Evolutionary conservation across 2,329 filamentous ascomycete genomes (phyloP), one percentile per base, ranked within the genome.

Genomic region (Reticulascus tulasneorum): DNA sequence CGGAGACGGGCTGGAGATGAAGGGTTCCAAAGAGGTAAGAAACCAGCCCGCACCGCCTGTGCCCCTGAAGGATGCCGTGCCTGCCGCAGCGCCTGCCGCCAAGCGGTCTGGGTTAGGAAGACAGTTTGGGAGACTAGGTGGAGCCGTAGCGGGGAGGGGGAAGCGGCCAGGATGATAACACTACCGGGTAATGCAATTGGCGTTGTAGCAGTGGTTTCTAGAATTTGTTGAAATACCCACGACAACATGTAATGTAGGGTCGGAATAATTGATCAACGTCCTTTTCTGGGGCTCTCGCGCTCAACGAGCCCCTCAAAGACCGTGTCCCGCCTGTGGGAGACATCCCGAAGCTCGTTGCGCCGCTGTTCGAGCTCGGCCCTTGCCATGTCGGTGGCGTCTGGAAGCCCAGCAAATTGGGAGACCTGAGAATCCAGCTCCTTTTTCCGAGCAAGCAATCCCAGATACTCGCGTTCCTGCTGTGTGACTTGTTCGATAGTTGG

Each of bases 241-340:
- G 18, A 21, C 28, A n/a, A 31, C 28, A 32, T 23, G 35, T 27
- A 29, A 17, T 11, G 23, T 4, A 16, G 15, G 19, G 8, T 16
- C 8, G 36, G 23, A 23, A 20, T n/a, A 6, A 21, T n/a, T 35
- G 45, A 55, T 49, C 53, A 59, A 33, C 50, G 50, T 35, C 55
- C 49, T 44, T 67, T 72, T 38, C 64, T 60, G 3, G 76, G 76
- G 35, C 74, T 79, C 52, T 78, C 75, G 25, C 70, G 66, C 49
- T 80, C 77, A 3, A 87, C 78, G 29, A 93, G 56, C 3, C 71
- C 75, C 54, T 91, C 87, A 54, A 94, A 94, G 36, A 87, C 68
- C 20, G 65, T 71, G 55, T 95, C 87, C 35, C 89, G 74, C 47
- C 72, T 70, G 45, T 69, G 69, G 19, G 73, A 80, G 33, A 87